Evolutionary conservation across 1,284 basidiomycete genomes (phyloP).

Genomic region (Melampsora americana): DNA sequence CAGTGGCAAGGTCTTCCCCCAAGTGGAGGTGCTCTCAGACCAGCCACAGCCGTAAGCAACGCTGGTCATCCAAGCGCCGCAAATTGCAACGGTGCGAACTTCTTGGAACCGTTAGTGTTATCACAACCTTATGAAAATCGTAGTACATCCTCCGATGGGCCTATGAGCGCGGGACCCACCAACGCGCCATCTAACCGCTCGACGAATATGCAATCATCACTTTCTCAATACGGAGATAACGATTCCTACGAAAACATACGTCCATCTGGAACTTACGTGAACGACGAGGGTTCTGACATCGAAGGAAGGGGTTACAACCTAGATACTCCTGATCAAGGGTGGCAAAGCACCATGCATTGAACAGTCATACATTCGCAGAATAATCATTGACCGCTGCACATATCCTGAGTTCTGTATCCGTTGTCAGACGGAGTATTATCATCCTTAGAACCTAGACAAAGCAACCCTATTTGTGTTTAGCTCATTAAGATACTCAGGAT

Average conservation of each 20-base stretch:
- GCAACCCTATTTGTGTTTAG: too few species aligned
- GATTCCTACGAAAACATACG: constrained; percentile 1
- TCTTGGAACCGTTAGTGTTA: constrained; percentile 38
- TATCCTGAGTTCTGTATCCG: too few species aligned
- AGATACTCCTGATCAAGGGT: constrained; percentile 1
- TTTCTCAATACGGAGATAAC: constrained; percentile 6
- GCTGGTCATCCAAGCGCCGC: background rate
- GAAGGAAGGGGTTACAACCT: background rate
- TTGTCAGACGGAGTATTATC: background rate
- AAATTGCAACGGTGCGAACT: constrained; percentile 7
- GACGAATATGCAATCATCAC: background rate
- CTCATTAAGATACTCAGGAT: too few species aligned
- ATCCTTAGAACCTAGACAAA: too few species aligned
- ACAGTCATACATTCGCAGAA: background rate
- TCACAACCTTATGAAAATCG: constrained; percentile 37
- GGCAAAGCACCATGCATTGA: background rate
- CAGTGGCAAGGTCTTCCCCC: constrained; percentile 15
- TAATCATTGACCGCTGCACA: too few species aligned
- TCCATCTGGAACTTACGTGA: background rate
- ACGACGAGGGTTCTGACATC: background rate
- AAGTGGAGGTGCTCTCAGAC: constrained; percentile 7
- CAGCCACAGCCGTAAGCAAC: background rate
- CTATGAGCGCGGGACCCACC: background rate
- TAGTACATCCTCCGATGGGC: background rate
- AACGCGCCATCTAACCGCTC: background rate